Conservation (phyloP, 805 yeast species). For the Peterozyma toletana region DNA sequence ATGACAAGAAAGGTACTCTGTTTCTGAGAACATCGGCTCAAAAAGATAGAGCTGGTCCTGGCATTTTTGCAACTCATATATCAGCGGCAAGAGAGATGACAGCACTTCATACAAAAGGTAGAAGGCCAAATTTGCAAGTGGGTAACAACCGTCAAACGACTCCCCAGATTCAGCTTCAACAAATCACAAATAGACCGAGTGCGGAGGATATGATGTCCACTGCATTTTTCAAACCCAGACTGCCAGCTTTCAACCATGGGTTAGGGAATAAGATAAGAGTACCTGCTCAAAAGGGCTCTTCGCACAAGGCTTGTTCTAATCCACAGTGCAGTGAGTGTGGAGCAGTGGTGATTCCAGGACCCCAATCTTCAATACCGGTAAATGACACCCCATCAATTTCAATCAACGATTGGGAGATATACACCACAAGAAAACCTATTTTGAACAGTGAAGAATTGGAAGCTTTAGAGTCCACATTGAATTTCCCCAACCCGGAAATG, state of each 20-base stretch:
- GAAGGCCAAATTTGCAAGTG: constrained; percentile 18
- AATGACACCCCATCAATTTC: constrained; percentile 64
- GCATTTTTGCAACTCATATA: constrained; percentile 35
- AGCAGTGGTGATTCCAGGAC: constrained; percentile 70
- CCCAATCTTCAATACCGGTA: constrained; percentile 56
- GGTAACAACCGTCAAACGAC: constrained; percentile 6
- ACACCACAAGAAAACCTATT: constrained; percentile 70
- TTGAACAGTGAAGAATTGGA: constrained; percentile 71
- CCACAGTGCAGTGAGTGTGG: constrained; percentile 58
- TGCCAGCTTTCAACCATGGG: not conserved
- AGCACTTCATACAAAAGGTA: constrained; percentile 35
- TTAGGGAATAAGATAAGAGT: not conserved
- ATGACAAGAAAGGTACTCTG: not conserved
- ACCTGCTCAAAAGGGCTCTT: not conserved
- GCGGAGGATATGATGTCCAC: not conserved
- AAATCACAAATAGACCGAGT: no score
- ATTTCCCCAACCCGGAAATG: constrained; percentile 94
- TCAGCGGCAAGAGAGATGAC: constrained; percentile 62
- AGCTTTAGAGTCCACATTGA: constrained; percentile 48
- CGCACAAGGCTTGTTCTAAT: constrained; percentile 14
- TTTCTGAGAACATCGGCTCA: not conserved
- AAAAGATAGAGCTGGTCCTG: not conserved
- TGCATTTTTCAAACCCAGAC: not conserved
- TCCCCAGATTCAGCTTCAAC: not conserved
- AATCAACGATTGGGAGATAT: constrained; percentile 69